A percentile compares a stretch with the other conserved stretches of the same genome.
These are phyloP conservation scores for Pulveroboletus sp. DNA, from an alignment of 768 basidiomycete genomes.

Conservation along the genomic window DNA sequence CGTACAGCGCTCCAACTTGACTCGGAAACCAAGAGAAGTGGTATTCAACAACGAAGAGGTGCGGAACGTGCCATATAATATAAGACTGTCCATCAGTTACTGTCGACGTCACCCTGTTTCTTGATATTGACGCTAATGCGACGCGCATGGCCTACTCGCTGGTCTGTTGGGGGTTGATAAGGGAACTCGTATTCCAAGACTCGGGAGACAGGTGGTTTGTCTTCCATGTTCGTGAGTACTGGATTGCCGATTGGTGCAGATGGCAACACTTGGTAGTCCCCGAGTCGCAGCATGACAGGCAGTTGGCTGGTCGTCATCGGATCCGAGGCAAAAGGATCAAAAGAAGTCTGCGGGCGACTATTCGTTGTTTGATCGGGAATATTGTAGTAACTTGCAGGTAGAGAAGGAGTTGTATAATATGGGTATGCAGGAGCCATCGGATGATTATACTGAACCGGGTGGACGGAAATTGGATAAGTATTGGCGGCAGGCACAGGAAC, in stretches of 20 bases:
- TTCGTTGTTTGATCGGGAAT: not conserved
- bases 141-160: slow-evolving; percentile 35
- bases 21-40: not conserved
- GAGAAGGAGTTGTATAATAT: slow-evolving; percentile 8
- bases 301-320: slow-evolving; percentile 6
- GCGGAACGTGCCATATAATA: not conserved
- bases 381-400: slow-evolving; percentile 2
- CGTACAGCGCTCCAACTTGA: not conserved
- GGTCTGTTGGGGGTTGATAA: slow-evolving; percentile 30
- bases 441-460: slow-evolving; percentile 5
- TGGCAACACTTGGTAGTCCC: slow-evolving; percentile 5
- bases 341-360: slow-evolving; percentile 2
- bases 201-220: not conserved
- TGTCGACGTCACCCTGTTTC: slow-evolving; percentile 14
- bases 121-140: slow-evolving; percentile 38
- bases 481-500: slow-evolving; percentile 1
- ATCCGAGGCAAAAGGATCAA: slow-evolving; percentile 22
- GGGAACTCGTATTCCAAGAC: slow-evolving; percentile 24
- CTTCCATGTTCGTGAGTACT: not conserved
- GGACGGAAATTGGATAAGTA: slow-evolving; percentile 5
- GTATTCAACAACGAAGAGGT: not conserved
- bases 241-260: not conserved
- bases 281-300: slow-evolving; percentile 9
- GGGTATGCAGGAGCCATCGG: slow-evolving; percentile 4
- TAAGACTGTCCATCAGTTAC: slow-evolving; percentile 5